A percentile compares a stretch with the other conserved stretches of the same genome.
These are phyloP conservation scores for Pulveroboletus sp. DNA, from an alignment of 768 basidiomycete genomes.

Conservation along the genomic window DNA sequence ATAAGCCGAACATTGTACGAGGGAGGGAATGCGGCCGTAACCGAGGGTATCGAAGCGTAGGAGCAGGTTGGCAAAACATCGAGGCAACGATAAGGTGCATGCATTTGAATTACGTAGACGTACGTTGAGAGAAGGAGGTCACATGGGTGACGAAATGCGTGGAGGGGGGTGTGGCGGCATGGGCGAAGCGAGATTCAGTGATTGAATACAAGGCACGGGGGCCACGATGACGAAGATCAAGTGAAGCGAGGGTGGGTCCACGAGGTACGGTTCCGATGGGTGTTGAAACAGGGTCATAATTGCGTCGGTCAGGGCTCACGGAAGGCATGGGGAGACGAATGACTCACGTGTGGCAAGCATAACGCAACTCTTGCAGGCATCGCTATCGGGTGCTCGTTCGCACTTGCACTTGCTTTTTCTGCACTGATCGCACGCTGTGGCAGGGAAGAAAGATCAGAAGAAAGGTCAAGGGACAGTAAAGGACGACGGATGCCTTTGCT, in stretches of 20 bases:
- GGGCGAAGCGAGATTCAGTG: neutral
- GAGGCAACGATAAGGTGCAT: slow-evolving; percentile 2
- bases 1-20: slow-evolving; percentile 8
- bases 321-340: neutral
- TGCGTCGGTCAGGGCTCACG: slow-evolving; percentile 10
- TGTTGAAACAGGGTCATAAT: neutral
- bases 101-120: slow-evolving; percentile 1
- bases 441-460: neutral
- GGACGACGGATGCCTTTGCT: slow-evolving; percentile 55
- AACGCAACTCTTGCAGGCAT: slow-evolving; percentile 73
- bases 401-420: slow-evolving; percentile 90
- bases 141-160: slow-evolving; percentile 5
- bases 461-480: neutral
- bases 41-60: neutral
- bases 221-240: neutral
- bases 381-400: slow-evolving; percentile 55
- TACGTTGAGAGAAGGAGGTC: neutral
- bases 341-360: slow-evolving; percentile 65
- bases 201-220: slow-evolving; percentile 2
- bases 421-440: slow-evolving; percentile 79
- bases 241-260: neutral
- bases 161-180: neutral
- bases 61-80: too few relatives aligned
- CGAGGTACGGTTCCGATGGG: slow-evolving; percentile 9
- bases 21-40: slow-evolving; percentile 7